phyloP scores from a whole-genome alignment of 805 yeast species.

The Starmerella vaccinii region DNA sequence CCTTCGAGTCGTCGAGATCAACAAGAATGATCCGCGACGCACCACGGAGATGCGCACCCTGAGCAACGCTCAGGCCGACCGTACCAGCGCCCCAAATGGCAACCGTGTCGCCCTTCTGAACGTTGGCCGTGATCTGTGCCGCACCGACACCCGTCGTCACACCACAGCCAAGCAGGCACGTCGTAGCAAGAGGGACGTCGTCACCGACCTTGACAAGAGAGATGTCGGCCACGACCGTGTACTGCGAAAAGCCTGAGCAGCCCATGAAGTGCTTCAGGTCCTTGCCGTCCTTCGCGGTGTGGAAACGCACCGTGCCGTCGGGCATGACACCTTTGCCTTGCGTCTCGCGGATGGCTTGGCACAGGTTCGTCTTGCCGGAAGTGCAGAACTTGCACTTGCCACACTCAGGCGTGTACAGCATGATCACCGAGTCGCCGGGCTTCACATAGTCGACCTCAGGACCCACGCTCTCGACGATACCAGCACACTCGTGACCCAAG shows the following conservation, averaged over 20 bases:
- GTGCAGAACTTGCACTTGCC: constrained; percentile 87
- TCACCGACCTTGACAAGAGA: constrained; percentile 88
- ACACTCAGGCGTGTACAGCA: constrained; percentile 96
- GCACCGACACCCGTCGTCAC: constrained; percentile 98
- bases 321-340: constrained; percentile 99
- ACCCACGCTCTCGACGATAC: constrained; percentile 89
- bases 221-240: constrained; percentile 96
- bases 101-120: constrained; percentile 82
- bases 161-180: constrained; percentile 95
- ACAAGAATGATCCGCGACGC: constrained; percentile 73
- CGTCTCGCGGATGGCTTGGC: constrained; percentile 92
- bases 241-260: constrained; percentile 91
- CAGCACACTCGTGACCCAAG: constrained; percentile 98
- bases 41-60: constrained; percentile 78
- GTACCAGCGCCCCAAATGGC: constrained; percentile 98
- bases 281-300: constrained; percentile 48
- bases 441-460: constrained; percentile 86
- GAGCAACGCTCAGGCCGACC: constrained; percentile 94
- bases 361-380: constrained; percentile 91
- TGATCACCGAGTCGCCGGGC: constrained; percentile 88
- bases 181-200: constrained; percentile 71
- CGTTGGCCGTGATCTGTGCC: constrained; percentile 86
- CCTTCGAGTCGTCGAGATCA: constrained; percentile 76
- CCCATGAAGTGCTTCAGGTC: constrained; percentile 92
- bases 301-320: constrained; percentile 90